phyloP scores from a whole-genome alignment of 306 rosid species.

The Astragalus glycyphyllos region DNA sequence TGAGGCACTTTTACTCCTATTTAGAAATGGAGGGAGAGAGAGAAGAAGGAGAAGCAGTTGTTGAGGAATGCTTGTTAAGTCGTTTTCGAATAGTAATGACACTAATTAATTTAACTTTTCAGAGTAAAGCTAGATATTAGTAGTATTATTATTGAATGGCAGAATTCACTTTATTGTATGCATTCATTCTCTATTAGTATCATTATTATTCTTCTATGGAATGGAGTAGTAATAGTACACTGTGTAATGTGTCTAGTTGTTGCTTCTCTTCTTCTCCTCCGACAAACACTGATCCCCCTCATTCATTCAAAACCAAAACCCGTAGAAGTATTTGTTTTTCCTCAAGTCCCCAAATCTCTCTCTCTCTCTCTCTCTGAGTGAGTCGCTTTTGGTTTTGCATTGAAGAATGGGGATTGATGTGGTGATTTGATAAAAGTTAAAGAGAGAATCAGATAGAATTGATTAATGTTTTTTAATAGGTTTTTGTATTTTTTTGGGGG shows the following conservation, averaged over 20 bases:
- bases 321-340: neutral
- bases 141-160: constrained; percentile 5
- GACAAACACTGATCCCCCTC: constrained; percentile 46
- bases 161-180: constrained; percentile 13
- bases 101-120: constrained; percentile 41
- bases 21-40: constrained; percentile 5
- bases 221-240: neutral
- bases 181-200: constrained; percentile 36
- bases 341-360: constrained; percentile 38
- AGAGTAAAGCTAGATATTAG: constrained; percentile 28
- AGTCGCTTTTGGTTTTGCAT: constrained; percentile 46
- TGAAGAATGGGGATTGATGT: constrained; percentile 45
- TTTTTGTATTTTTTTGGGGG: neutral
- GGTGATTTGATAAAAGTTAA: constrained; percentile 49
- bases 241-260: constrained; percentile 9
- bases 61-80: constrained; percentile 69
- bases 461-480: constrained; percentile 12
- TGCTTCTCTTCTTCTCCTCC: constrained; percentile 49
- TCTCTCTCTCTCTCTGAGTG: constrained; percentile 44
- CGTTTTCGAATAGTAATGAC: constrained; percentile 74
- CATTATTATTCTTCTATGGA: neutral
- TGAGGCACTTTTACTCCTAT: too few relatives aligned
- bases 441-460: constrained; percentile 31
- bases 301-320: constrained; percentile 20
- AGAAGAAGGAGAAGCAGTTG: constrained; percentile 32